Base-by-base conservation (phyloP, 2,329 filamentous ascomycete genomes). In the Penicillium capsulatum region DNA sequence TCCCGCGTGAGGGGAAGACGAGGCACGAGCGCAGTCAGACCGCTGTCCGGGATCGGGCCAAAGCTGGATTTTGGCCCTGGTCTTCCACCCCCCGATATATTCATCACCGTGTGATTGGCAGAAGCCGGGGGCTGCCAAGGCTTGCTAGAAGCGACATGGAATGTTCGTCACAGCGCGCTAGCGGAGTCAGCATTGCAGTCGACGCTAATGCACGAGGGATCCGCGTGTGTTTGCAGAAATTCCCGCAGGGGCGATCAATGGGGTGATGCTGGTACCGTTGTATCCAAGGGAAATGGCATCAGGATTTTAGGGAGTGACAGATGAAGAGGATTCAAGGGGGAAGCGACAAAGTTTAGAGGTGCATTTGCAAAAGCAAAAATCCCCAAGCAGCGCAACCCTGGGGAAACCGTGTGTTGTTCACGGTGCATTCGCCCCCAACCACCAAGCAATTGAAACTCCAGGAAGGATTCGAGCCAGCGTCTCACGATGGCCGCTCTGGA, bases 121-220 rank as follows among this genome's bases (percentile, higher is more conserved):
- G 22, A 13, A 5, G 4, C 10, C 26, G 26, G 24, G 22, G 36
- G 31, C 20, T 22, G 31, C 36, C 50, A n/a, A n/a, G n/a, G n/a
- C n/a, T n/a, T n/a, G 49, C 52, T 55, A 55, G 52, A 55, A 55
- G 52, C 42, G 17, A 44, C 32, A 41, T 51, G 42, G 50, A 53
- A 53, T 27, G 34, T 48, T 40, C 44, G 30, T 38, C 32, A 36
- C 22, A 31, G 17, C 35, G 17, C 31, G 31, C 28, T 13, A 27
- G 15, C 24, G 29, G 27, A 36, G 40, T 31, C 26, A 40, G 30
- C 39, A 31, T 7, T 7, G 9, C 10, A n/a, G 29, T 10, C 8
- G 3, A 31, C 29, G 16, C 47, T 47, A 50, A 38, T 47, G 45
- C 44, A 45, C 19, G 32, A 20, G 45, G 43, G 40, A 50, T 49